Conservation (phyloP, 805 yeast species). For the Spathaspora gorwiae region DNA sequence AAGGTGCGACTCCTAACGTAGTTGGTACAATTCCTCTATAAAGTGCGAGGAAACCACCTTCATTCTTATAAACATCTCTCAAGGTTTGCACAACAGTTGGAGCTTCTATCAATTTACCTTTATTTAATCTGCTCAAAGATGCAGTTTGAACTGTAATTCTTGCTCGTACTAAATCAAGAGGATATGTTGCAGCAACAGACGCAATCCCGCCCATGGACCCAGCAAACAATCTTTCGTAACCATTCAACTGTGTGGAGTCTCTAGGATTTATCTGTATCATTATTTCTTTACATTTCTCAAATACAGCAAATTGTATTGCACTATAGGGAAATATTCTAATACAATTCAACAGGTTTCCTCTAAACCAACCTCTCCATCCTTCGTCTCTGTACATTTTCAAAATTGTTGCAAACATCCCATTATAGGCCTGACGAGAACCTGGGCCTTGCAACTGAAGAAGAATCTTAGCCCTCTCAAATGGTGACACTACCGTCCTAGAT, state of each 20-base stretch:
- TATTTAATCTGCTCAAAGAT: conserved; percentile 42
- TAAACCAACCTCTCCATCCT: conserved; percentile 83
- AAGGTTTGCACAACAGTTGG: conserved; percentile 69
- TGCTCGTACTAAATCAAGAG: conserved; percentile 87
- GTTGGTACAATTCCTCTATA: conserved; percentile 91
- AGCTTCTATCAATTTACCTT: conserved; percentile 47
- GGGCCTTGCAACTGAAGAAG: conserved; percentile 82
- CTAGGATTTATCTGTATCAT: conserved; percentile 17
- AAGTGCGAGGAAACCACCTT: conserved; percentile 77
- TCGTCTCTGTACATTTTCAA: conserved; percentile 79
- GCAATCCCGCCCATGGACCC: conserved; percentile 81
- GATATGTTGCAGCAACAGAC: conserved; percentile 82
- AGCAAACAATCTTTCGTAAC: conserved; percentile 58
- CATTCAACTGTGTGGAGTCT: conserved; percentile 34
- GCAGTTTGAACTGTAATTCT: conserved; percentile 89
- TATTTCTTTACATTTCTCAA: conserved; percentile 54
- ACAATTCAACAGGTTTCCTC: conserved; percentile 91
- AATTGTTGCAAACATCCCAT: conserved; percentile 76
- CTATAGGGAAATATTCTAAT: conserved; percentile 87
- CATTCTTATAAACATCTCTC: conserved; percentile 56
- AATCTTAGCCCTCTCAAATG: conserved; percentile 91
- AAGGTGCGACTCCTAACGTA: conserved; percentile 90
- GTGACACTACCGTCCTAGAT: conserved; percentile 89
- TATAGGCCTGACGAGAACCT: conserved; percentile 43
- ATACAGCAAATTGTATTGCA: conserved; percentile 89